Base-by-base conservation (phyloP, 129 eudicot genomes). In the Rutidosis leptorrhynchoides region DNA sequence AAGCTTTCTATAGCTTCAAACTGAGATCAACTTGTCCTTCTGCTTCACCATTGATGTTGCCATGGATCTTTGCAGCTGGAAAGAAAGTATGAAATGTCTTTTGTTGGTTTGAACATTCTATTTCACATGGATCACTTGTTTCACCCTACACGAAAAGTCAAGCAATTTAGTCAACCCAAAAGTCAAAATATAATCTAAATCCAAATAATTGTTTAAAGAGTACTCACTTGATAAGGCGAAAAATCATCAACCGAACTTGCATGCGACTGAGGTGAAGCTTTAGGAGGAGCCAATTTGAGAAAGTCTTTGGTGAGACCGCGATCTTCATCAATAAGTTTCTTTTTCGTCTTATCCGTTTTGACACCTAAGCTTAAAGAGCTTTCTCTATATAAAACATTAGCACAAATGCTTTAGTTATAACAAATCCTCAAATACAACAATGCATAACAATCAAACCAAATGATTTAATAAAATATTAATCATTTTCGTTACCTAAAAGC, bases 231-330 rank as follows among this genome's bases (percentile, higher is more conserved):
- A 64, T 62, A 76, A 25, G 78, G 58, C 33, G 68, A 33, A 51
- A 77, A 27, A 64, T 80, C 77, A 20, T 68, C 69, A 40, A 74
- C 77, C 24, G 29, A 35, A 64, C 33, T 75, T 15, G 58, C 45
- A 27, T 61, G 71, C 8, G 68, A 80, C 48, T 62, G 42, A 62
- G 73, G 59, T 52, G 82, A 51, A 25, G 78, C 27, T 58, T 32
- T 40, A 4, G 97, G 87, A 62, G 86, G 95, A 7, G 83, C 97
- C 70, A 90, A 65, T 59, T 84, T 75, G 81, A 90, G 90, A 73
- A 86, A 84, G 57, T 86, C 90, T 79, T 86, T 86, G 25, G 74
- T 61, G n/a, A 78, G 70, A 69, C 51, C 57, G 19, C 12, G 70
- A 54, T 81, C 76, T 58, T 83, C 84, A 9, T 46, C 52, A 5